Conservation (phyloP, 2,329 filamentous ascomycete genomes). For the Trichoderma sp. region DNA sequence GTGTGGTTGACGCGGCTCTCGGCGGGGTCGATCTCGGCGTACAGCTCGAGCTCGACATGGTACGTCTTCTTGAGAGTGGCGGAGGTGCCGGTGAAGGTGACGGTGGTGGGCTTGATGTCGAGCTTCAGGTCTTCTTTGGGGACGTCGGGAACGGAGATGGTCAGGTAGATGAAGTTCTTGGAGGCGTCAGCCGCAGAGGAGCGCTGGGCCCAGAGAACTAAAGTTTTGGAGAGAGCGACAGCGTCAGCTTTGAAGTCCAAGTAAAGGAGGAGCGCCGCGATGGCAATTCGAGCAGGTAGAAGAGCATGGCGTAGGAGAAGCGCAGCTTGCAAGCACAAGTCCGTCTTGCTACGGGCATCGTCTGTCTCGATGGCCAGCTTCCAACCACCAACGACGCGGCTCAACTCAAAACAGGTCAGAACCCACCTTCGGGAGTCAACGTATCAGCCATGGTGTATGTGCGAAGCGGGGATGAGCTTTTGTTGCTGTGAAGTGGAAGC, state of each 20-base stretch:
- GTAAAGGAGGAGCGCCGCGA: background rate
- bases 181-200: constrained; percentile 75
- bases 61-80: constrained; percentile 85
- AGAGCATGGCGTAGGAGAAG: background rate
- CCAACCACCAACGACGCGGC: background rate
- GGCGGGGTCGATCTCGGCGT: constrained; percentile 82
- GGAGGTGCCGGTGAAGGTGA: constrained; percentile 83
- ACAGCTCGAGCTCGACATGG: constrained; percentile 84
- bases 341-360: background rate
- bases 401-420: background rate
- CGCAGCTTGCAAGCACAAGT: constrained; percentile 3
- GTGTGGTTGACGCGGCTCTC: constrained; percentile 89
- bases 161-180: constrained; percentile 95
- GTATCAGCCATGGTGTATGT: constrained; percentile 36
- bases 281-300: background rate
- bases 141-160: constrained; percentile 86
- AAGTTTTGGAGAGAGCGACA: background rate
- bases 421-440: constrained; percentile 46
- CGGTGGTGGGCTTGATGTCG: constrained; percentile 73
- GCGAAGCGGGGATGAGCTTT: constrained; percentile 4
- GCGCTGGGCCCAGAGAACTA: constrained; percentile 98
- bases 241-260: background rate
- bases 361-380: background rate
- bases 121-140: constrained; percentile 75
- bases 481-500: background rate